Conservation (phyloP, 2,329 filamentous ascomycete genomes). For the Clarireedia hainanense region DNA sequence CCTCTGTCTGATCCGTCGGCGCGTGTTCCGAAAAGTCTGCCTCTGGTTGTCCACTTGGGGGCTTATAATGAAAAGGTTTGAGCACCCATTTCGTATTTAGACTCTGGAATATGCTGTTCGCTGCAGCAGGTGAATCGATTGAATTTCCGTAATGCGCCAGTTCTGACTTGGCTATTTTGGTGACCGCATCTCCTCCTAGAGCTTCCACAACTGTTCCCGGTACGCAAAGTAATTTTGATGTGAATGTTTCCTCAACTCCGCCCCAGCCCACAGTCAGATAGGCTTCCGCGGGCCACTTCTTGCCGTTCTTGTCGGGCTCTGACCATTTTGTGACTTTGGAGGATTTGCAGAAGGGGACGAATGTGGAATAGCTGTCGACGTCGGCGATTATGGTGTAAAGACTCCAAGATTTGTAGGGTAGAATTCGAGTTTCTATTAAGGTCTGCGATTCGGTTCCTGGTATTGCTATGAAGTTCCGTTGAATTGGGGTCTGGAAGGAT, state of each 20-base stretch:
- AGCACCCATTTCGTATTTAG: constrained; percentile 65
- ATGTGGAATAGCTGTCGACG: constrained; percentile 72
- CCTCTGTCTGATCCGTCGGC: constrained; percentile 52
- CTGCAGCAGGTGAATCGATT: constrained; percentile 31
- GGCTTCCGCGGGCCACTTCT: constrained; percentile 63
- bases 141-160: constrained; percentile 35
- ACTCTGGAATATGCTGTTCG: constrained; percentile 54
- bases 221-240: constrained; percentile 69
- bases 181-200: constrained; percentile 51
- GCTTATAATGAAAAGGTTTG: constrained; percentile 40
- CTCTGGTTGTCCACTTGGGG: constrained; percentile 31
- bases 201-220: constrained; percentile 69
- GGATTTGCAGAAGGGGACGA: constrained; percentile 84
- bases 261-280: constrained; percentile 82
- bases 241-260: constrained; percentile 75
- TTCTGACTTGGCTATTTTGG: constrained; percentile 33
- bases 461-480: constrained; percentile 37
- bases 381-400: constrained; percentile 87
- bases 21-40: constrained; percentile 22
- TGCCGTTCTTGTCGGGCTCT: constrained; percentile 36
- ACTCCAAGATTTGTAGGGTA: constrained; percentile 62
- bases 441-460: constrained; percentile 43
- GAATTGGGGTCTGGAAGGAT: constrained; percentile 9
- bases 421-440: constrained; percentile 64
- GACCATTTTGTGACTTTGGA: constrained; percentile 74